Evolutionary conservation across 495 filamentous ascomycete genomes (phyloP).

Genomic region (Aspergillus campestris): DNA sequence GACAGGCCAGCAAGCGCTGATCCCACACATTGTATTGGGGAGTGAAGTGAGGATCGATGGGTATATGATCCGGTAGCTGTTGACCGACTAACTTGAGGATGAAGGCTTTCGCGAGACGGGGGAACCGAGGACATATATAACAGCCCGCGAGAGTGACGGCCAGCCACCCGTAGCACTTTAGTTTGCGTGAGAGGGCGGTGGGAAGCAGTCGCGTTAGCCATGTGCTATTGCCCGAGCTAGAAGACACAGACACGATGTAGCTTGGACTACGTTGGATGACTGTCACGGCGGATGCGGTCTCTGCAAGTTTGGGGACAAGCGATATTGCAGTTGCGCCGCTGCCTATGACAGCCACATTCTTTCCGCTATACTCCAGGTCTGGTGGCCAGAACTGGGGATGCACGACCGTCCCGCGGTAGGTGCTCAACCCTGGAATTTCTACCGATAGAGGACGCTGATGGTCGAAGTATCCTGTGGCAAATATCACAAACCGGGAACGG

Average conservation of each 20-base stretch:
- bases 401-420: conserved; percentile 22
- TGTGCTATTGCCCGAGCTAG: conserved; percentile 11
- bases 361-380: conserved; percentile 30
- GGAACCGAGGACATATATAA: conserved; percentile 34
- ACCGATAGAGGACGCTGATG: conserved; percentile 41
- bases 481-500: conserved; percentile 5
- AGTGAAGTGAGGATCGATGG: conserved; percentile 53
- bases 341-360: conserved; percentile 40
- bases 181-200: conserved; percentile 19
- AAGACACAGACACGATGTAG: conserved; percentile 34
- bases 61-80: conserved; percentile 43
- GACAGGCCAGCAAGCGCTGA: conserved; percentile 58
- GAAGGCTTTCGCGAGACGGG: conserved; percentile 27
- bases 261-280: conserved; percentile 44
- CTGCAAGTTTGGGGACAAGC: conserved; percentile 23
- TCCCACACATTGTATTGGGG: conserved; percentile 58
- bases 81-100: conserved; percentile 24
- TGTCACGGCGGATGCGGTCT: conserved; percentile 26
- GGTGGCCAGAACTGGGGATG: conserved; percentile 40
- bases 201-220: conserved; percentile 24
- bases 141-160: conserved; percentile 22
- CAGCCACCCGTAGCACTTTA: background rate
- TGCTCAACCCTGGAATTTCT: conserved; percentile 22
- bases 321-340: conserved; percentile 44
- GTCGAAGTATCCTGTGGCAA: conserved; percentile 23